Evolutionary conservation across 2,329 filamentous ascomycete species (phyloP).

Genomic region (Didymella pomorum): DNA sequence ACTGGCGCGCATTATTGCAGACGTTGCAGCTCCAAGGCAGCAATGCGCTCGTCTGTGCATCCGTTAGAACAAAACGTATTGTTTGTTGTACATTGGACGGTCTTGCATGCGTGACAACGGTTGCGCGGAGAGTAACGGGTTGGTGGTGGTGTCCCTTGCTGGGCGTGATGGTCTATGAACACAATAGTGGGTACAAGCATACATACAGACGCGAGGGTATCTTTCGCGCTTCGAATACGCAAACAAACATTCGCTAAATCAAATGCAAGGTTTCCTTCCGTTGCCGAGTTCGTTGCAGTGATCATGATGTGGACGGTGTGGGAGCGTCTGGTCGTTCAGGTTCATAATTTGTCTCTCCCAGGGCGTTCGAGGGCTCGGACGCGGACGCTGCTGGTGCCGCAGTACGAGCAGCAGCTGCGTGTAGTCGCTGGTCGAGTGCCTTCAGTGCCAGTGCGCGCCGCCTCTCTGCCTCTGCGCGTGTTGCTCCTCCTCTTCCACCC

Average conservation of each 20-base stretch:
- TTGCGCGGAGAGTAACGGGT: conserved; percentile 12
- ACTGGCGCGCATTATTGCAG: background rate
- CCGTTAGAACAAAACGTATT: conserved; percentile 3
- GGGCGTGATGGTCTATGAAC: conserved; percentile 26
- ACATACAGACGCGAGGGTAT: conserved; percentile 41
- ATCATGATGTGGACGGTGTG: conserved; percentile 32
- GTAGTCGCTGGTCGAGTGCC: conserved; percentile 88
- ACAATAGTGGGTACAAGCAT: conserved; percentile 30
- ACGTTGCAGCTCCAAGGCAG: background rate
- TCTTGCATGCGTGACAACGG: conserved; percentile 24
- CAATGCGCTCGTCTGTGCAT: background rate
- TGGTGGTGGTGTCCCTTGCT: conserved; percentile 29
- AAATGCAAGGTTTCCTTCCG: conserved; percentile 1
- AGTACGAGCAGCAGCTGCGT: conserved; percentile 74
- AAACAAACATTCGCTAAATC: conserved; percentile 16
- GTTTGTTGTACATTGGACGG: conserved; percentile 25
- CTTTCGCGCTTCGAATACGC: conserved; percentile 24
- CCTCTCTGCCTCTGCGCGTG: conserved; percentile 90
- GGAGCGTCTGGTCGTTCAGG: conserved; percentile 50
- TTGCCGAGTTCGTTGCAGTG: background rate
- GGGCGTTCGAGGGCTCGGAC: conserved; percentile 44
- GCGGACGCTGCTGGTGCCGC: conserved; percentile 50
- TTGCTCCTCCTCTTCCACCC: conserved; percentile 64
- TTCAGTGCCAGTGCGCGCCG: conserved; percentile 88
- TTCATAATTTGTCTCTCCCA: conserved; percentile 53